Evolutionary conservation across 2,329 filamentous ascomycete species (phyloP), one percentile per base, ranked within the genome.

Genomic region (Aspergillus sergii): DNA sequence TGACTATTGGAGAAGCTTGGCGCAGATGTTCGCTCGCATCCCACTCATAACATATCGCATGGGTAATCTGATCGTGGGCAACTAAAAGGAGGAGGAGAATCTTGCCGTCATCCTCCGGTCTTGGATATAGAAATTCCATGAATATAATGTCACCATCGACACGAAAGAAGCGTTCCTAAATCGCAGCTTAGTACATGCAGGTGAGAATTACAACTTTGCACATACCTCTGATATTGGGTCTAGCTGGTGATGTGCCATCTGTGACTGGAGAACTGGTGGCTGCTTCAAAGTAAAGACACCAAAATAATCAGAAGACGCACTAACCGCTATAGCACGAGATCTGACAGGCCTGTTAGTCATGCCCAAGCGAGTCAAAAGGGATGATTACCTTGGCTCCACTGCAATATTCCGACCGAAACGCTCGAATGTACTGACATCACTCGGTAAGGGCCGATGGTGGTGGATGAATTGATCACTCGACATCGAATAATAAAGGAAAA

Each of bases 111-210:
- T 94, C 89, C 59, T 87, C 84, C 0, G 85, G 78, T 11, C 84
- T 83, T 9, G 93, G 91, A 63, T 91, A 88, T 3, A 99, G 83
- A 67, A 98, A 99, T 26, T 93, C 91, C 83, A 97, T 89, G 69
- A 92, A 91, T 70, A 94, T 84, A 60, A 98, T 92, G n/a, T 89
- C 83, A 1, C 92, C 93, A 9, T 88, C 85, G 9, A 93, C 81
- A 53, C 76, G 73, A 64, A 83, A 80, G 57, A 81, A 82, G n/a
- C 74, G 76, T 70, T 83, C 81, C 81, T 83, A 34, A 34, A 14
- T 11, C n/a, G 10, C 32, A 32, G 43, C 32, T 54, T 53, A 32
- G 46, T 36, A 46, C 2, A 3, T 32, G 19, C 23, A 39, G 19
- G 28, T 8, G 23, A 32, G 8, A 30, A 30, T 2, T 53, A 26